Base-by-base conservation (phyloP, 345 rosid species). In the Syzygium grande region DNA sequence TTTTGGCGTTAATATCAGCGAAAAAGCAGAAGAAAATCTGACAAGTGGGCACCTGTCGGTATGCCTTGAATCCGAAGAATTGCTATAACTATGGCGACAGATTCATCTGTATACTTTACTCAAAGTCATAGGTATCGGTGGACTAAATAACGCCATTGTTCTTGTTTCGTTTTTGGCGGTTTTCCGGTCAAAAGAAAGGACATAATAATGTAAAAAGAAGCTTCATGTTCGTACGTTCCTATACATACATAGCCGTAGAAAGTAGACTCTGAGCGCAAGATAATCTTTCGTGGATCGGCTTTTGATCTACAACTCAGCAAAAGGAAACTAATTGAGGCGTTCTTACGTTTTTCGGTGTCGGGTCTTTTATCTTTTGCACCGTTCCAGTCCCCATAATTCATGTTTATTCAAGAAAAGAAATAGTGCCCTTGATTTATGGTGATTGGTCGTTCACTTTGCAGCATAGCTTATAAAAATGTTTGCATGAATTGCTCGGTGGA, bases 21-120 rank as follows among this genome's bases (percentile, higher is more conserved):
- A 73, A 38, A 21, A 29, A 4, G 25, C 9, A 34, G 80, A 4
- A 34, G 80, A 9, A 38, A 38, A 38, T 73, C 49, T 38, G 80
- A 73, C 49, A 38, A 73, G 23, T 19, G 25, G 49, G 38, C 49
- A 73, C 14, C 49, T 73, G 80, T 46, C 22, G 80, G 14, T 25
- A 10, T 73, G 49, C 80, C 80, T 73, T 73, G 80, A 38, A 73
- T 34, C 43, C 21, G 49, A 73, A 73, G 80, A 73, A 38, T 73
- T 73, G 80, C 49, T 41, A 17, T 23, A 22, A 15, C 77, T 41
- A 63, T 85, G 77, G 52, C 52, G 86, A 85, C 73, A 56, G 86
- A 85, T 85, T 85, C 86, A 85, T 85, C 87, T 85, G 87, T 58
- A 85, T 85, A 19, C 73, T 41, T 85, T 68, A 1, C 78, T 41